Conservation (phyloP, 2,329 filamentous ascomycete genomes). For the Venturia asperata region DNA sequence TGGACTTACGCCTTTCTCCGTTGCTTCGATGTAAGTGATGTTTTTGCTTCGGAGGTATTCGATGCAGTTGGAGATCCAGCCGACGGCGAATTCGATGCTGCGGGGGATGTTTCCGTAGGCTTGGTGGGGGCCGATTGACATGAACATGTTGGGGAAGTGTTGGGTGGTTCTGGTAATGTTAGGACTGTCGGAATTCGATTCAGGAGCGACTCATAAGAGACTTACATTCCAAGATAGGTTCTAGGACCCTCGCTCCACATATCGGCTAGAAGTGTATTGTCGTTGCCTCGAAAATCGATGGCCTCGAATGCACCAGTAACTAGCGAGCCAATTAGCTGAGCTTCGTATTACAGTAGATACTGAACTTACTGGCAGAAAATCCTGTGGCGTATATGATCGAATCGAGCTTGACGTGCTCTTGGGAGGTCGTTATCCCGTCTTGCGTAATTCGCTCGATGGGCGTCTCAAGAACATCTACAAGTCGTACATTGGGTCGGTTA, state of each 20-base stretch:
- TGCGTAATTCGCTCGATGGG: slow-evolving; percentile 27
- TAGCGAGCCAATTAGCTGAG: neutral
- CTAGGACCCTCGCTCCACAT: slow-evolving; percentile 10
- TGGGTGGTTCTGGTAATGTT: neutral
- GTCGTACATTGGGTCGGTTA: slow-evolving; percentile 48
- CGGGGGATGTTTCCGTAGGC: slow-evolving; percentile 17
- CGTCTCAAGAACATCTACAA: slow-evolving; percentile 51
- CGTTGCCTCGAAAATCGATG: slow-evolving; percentile 17
- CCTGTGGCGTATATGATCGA: slow-evolving; percentile 38
- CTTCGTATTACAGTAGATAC: neutral
- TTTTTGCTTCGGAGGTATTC: neutral
- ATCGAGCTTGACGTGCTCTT: slow-evolving; percentile 40
- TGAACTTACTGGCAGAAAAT: slow-evolving; percentile 22
- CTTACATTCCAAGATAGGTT: slow-evolving; percentile 19
- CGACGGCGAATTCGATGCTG: slow-evolving; percentile 17
- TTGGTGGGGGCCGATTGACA: slow-evolving; percentile 18
- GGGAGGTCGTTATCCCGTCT: slow-evolving; percentile 24
- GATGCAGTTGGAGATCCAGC: slow-evolving; percentile 16
- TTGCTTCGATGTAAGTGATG: slow-evolving; percentile 17
- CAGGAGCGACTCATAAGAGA: too few species aligned
- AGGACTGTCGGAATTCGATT: too few species aligned
- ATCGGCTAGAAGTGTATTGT: slow-evolving; percentile 1
- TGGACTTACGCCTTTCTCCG: slow-evolving; percentile 9
- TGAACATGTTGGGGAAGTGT: slow-evolving; percentile 19
- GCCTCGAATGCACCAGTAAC: slow-evolving; percentile 17